Evolutionary conservation across 768 basidiomycete species (phyloP), one percentile per base, ranked within the genome.

Genomic region (Mycena rosella): DNA sequence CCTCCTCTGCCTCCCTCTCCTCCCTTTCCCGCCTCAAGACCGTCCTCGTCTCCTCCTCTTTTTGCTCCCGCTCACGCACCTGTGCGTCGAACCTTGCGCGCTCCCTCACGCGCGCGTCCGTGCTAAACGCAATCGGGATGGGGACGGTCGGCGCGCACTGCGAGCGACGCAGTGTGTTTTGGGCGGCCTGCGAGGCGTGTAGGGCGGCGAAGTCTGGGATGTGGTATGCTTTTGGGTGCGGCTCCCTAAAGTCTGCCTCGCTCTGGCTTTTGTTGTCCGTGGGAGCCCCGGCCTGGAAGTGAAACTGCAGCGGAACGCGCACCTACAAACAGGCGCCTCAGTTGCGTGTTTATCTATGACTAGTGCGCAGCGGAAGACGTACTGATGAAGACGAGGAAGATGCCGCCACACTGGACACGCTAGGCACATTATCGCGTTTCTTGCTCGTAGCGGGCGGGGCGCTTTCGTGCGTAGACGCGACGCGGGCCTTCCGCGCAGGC

Each of bases 31-130:
- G 78, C 67, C 85, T 79, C 70, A 76, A 77, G 72, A 84, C 83
- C 74, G 89, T 89, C 72, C 78, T 78, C 64, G 78, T 76, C 58
- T 76, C 76, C 75, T 87, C 81, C 57, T 83, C 75, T 73, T 88
- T 88, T 72, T 77, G 77, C 75, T 91, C 89, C 65, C 87, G 88
- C 74, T 83, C 86, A 67, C 82, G 81, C 30, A 91, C 74, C 75
- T 77, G 81, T 67, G 83, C 84, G 52, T 93, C 90, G 76, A 90
- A 93, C 80, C 82, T 82, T 73, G 84, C 87, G 55, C 91, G 85
- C 74, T 92, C 90, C 71, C 81, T 83, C 65, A 87, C 84, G 38
- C 92, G 85, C 18, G 75, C 77, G 38, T 88, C 87, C 9, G 90
- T 92, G 62, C 76, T 80, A 66, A 91, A 81, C 60, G 78, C 73